These are phyloP conservation scores for Casaregolazyma lundiana DNA, from an alignment of 1,139 yeast genomes.

Conservation along the genomic window DNA sequence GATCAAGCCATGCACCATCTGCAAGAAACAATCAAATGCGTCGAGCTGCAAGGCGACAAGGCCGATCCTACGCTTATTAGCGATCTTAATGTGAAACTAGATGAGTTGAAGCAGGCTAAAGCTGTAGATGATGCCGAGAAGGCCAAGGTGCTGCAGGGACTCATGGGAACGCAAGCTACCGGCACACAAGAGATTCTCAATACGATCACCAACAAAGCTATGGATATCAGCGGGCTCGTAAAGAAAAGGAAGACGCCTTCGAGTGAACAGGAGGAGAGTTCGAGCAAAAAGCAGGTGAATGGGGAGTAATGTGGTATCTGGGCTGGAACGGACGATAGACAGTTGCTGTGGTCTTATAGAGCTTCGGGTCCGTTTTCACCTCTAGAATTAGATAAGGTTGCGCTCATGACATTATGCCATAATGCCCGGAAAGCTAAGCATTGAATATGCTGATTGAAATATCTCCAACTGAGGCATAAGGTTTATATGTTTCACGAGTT, in stretches of 20 bases:
- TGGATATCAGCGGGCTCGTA: slow-evolving; percentile 54
- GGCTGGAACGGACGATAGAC: too few species aligned
- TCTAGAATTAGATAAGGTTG: too few species aligned
- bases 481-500: too few species aligned
- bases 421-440: too few species aligned
- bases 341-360: too few species aligned
- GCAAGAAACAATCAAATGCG: slow-evolving; percentile 56
- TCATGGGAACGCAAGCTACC: slow-evolving; percentile 47
- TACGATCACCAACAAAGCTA: slow-evolving; percentile 33
- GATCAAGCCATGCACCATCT: slow-evolving; percentile 55
- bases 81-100: slow-evolving; percentile 43
- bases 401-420: too few species aligned
- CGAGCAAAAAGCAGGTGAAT: slow-evolving; percentile 5
- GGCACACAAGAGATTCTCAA: slow-evolving; percentile 16
- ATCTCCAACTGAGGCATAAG: too few species aligned
- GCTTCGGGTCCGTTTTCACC: too few species aligned
- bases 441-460: too few species aligned
- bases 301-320: too few species aligned
- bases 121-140: slow-evolving; percentile 52
- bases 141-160: slow-evolving; percentile 55
- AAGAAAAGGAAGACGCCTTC: slow-evolving; percentile 39
- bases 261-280: background rate
- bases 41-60: slow-evolving; percentile 36
- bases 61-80: slow-evolving; percentile 46
- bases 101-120: slow-evolving; percentile 53